A percentile compares a stretch with the other conserved stretches of the same genome.
These are phyloP conservation scores for Calophaca sinica DNA, from an alignment of 306 rosid species.

Conservation along the genomic window DNA sequence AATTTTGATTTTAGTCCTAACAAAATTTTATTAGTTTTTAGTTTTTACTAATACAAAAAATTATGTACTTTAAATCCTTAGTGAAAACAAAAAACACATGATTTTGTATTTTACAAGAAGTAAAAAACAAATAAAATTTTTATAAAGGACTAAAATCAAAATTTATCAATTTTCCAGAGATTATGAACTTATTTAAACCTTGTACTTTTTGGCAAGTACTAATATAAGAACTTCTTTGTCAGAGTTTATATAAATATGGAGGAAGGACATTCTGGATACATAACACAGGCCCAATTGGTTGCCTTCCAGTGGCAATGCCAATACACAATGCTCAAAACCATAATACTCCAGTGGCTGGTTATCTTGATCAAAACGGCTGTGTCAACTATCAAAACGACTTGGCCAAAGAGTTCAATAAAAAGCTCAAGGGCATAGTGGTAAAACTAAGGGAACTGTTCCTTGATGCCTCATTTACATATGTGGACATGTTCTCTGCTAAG, in stretches of 20 bases:
- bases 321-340: conserved; percentile 41
- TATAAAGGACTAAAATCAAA: too few species aligned
- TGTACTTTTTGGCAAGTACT: too few species aligned
- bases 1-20: too few species aligned
- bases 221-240: too few species aligned
- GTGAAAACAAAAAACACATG: too few species aligned
- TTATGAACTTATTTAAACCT: too few species aligned
- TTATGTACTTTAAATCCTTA: too few species aligned
- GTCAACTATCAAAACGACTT: conserved; percentile 61
- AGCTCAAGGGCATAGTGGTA: conserved; percentile 56
- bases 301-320: conserved; percentile 63
- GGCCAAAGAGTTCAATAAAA: conserved; percentile 69
- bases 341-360: conserved; percentile 42
- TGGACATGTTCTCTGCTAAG: conserved; percentile 80
- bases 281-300: conserved; percentile 87
- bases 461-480: conserved; percentile 66
- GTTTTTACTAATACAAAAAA: too few species aligned
- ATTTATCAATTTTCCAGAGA: too few species aligned
- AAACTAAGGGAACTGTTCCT: conserved; percentile 56
- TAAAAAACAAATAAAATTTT: too few species aligned
- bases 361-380: conserved; percentile 70
- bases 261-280: conserved; percentile 88
- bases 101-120: too few species aligned
- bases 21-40: too few species aligned
- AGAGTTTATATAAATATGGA: conserved; percentile 54